phyloP scores from a whole-genome alignment of 768 basidiomycete species.

The Phylloporus sp. region DNA sequence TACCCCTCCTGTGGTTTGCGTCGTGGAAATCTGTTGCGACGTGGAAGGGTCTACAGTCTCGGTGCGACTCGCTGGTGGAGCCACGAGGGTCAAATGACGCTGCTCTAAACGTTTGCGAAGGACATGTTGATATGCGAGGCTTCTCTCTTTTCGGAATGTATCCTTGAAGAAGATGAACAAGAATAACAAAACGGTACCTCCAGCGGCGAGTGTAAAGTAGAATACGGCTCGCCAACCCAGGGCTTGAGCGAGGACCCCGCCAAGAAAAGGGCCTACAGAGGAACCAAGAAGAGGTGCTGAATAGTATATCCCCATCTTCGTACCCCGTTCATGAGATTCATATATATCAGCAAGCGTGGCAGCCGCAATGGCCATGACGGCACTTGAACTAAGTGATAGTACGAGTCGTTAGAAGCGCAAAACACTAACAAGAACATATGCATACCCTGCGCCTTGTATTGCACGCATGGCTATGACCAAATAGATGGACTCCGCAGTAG shows the following conservation, averaged over 20 bases:
- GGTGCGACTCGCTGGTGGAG: not conserved
- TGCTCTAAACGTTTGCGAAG: conserved; percentile 42
- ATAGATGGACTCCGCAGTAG: conserved; percentile 51
- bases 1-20: not conserved
- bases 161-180: conserved; percentile 73
- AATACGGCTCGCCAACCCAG: conserved; percentile 83
- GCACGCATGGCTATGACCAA: conserved; percentile 64
- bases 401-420: not conserved
- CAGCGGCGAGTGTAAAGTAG: conserved; percentile 72
- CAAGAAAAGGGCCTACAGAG: conserved; percentile 63
- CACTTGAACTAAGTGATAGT: conserved; percentile 46
- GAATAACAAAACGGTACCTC: conserved; percentile 47
- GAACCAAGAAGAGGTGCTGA: conserved; percentile 74
- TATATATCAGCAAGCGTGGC: conserved; percentile 79
- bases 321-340: conserved; percentile 74
- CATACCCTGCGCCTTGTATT: conserved; percentile 61
- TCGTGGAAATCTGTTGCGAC: conserved; percentile 6
- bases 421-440: not conserved
- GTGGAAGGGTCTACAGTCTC: not conserved
- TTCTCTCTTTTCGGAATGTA: conserved; percentile 80
- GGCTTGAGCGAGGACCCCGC: conserved; percentile 61
- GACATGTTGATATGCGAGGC: conserved; percentile 70
- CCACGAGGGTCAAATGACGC: conserved; percentile 10
- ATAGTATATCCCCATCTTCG: conserved; percentile 81
- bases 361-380: conserved; percentile 69